Evolutionary conservation across 257 asterid species (phyloP).

Genomic region (Catharanthus roseus): DNA sequence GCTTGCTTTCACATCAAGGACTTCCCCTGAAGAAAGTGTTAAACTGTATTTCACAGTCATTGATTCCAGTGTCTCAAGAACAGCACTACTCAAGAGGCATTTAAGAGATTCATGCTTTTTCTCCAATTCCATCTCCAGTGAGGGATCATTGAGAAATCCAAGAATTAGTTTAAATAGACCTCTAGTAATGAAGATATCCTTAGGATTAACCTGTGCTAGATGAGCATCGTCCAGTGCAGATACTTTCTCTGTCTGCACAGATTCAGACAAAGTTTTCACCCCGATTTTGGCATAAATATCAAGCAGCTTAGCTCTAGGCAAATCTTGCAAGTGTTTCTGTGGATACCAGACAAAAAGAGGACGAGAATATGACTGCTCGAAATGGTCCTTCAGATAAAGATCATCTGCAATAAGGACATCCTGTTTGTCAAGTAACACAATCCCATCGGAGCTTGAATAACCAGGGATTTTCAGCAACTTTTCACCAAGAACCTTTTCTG

Average conservation of each 20-base stretch:
- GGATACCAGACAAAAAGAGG: conserved; percentile 39
- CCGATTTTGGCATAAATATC: conserved; percentile 27
- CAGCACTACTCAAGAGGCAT: conserved; percentile 18
- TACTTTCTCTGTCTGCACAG: conserved; percentile 13
- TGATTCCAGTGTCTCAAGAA: conserved; percentile 13
- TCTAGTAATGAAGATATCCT: conserved; percentile 14
- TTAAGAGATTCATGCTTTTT: conserved; percentile 20
- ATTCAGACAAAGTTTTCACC: conserved; percentile 22
- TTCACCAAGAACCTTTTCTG: conserved; percentile 16
- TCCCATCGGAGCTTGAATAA: conserved; percentile 17
- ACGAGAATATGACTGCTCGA: conserved; percentile 15
- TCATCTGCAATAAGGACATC: conserved; percentile 35
- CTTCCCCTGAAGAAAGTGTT: conserved; percentile 26
- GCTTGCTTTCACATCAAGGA: conserved; percentile 11
- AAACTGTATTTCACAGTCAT: conserved; percentile 20
- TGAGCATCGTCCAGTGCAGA: conserved; percentile 10
- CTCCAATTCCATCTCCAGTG: conserved; percentile 22
- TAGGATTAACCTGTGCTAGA: conserved; percentile 13
- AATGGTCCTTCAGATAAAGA: conserved; percentile 29
- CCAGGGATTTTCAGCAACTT: conserved; percentile 25
- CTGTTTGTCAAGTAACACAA: conserved; percentile 20
- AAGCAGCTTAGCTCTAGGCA: conserved; percentile 25
- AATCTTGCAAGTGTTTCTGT: conserved; percentile 21
- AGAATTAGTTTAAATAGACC: conserved; percentile 24
- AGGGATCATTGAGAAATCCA: conserved; percentile 30